A percentile compares a stretch with the other conserved stretches of the same genome.
Evolutionary conservation across 139 green algal species (phyloP).

Genomic region (Micromonas pusilla): DNA sequence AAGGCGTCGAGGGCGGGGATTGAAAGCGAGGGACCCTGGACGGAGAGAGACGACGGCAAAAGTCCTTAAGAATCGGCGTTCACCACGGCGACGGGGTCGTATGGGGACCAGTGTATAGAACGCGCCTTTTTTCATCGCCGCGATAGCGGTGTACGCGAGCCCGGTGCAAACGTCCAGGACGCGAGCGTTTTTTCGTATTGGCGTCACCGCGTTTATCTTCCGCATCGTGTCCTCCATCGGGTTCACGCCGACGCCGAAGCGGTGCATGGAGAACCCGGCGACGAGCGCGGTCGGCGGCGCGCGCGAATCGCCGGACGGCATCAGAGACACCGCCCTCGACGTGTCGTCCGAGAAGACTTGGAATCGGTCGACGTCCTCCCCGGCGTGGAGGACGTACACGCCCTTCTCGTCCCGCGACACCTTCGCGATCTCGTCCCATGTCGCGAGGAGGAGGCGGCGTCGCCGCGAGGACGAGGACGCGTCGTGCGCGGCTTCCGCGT

Average conservation of each 20-base stretch:
- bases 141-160: constrained; percentile 25
- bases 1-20: too few relatives aligned
- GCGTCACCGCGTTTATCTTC: constrained; percentile 8
- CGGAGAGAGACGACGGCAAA: too few relatives aligned
- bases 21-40: too few relatives aligned
- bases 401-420: not conserved
- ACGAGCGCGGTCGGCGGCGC: constrained; percentile 9
- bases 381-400: not conserved
- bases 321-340: constrained; percentile 10
- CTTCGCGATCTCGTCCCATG: not conserved
- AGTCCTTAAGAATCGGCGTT: too few relatives aligned
- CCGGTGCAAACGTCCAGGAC: constrained; percentile 26
- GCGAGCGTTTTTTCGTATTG: not conserved
- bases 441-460: not conserved
- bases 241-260: constrained; percentile 24
- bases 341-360: not conserved
- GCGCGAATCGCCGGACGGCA: not conserved
- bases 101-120: too few relatives aligned
- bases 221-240: constrained; percentile 16
- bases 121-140: too few relatives aligned
- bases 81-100: too few relatives aligned
- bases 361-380: not conserved
- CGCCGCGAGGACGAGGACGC: not conserved
- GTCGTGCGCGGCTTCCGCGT: not conserved
- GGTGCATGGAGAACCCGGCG: constrained; percentile 25